These are phyloP conservation scores for Saussurea involucrata DNA, from an alignment of 129 eudicot species.

Conservation along the genomic window DNA sequence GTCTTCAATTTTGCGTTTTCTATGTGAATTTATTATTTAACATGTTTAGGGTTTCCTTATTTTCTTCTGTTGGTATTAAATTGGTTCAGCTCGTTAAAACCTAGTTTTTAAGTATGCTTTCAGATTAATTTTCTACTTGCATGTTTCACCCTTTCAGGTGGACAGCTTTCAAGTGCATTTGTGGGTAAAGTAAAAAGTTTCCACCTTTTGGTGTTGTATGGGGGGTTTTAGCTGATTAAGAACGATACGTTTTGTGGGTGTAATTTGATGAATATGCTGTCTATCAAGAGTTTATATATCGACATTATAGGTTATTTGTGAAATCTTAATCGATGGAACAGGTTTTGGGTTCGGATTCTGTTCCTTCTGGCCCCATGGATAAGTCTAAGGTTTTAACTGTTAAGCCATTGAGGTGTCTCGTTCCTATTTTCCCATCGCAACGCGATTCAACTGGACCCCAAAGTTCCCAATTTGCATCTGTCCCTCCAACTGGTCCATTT, in stretches of 20 bases:
- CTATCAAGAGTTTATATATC: not conserved
- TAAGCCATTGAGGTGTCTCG: constrained; percentile 54
- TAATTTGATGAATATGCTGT: not conserved
- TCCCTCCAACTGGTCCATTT: constrained; percentile 76
- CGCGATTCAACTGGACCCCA: constrained; percentile 35
- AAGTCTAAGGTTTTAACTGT: constrained; percentile 49
- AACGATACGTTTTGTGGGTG: not conserved
- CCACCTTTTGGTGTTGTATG: not conserved
- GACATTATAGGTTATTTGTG: not conserved
- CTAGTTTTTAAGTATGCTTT: not conserved
- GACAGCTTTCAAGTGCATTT: not conserved
- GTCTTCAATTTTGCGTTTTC: not conserved
- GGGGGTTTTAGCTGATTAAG: not conserved
- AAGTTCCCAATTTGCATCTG: constrained; percentile 47
- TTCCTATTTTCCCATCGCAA: constrained; percentile 45
- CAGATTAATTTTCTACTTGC: not conserved
- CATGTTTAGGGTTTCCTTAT: not conserved
- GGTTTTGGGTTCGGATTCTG: constrained; percentile 31
- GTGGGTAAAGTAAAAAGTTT: not conserved
- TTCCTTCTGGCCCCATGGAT: constrained; percentile 37
- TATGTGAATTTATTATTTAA: not conserved
- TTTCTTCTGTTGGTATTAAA: not conserved
- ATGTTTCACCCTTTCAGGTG: not conserved
- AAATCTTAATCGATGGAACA: constrained; percentile 37
- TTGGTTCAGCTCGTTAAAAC: not conserved